Evolutionary conservation across 805 yeast species (phyloP), one percentile per base, ranked within the genome.

Genomic region (Myxozyma geophila): DNA sequence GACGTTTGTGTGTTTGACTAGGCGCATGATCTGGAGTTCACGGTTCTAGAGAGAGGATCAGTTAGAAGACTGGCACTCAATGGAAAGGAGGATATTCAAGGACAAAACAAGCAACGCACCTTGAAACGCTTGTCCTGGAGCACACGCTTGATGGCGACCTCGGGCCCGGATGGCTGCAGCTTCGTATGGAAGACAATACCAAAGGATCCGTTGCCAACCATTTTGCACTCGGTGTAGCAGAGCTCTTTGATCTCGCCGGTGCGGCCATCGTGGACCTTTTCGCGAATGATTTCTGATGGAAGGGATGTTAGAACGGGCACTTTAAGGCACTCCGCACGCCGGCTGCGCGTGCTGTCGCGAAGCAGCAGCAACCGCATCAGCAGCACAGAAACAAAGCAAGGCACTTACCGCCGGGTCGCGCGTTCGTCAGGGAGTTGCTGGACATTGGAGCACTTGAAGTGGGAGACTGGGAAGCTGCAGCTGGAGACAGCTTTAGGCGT

Each of bases 181-280:
- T 84, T 86, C 7, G 97, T 91, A 70, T 90, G 95, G 74, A 91
- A 92, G n/a, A 95, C 99, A 40, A 92, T 92, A 1, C 99, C 99
- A 79, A 95, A 95, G n/a, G 98, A 92, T 10, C 99, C 99, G 76
- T 90, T 96, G n/a, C 99, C 99, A 48, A 93, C 95, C 82, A 92
- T 92, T 70, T 90, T 88, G 47, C 90, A 84, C 71, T 88, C 91
- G 17, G 92, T 88, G 78, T 90, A 91, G 54, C 87, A 85, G 60
- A 93, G 83, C 57, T 84, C 82, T 56, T 81, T 79, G 37, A 79
- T 72, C 67, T 85, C 85, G 60, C 89, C 91, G 8, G 87, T 84
- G 72, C 82, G 86, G 48, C 93, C 92, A 70, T 88, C 88, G 70
- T 83, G 84, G 63, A 87, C 95, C 59, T 81, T 83, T 74, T 88